Base-by-base conservation (phyloP, 495 filamentous ascomycete genomes). In the Penicillium nucicola region DNA sequence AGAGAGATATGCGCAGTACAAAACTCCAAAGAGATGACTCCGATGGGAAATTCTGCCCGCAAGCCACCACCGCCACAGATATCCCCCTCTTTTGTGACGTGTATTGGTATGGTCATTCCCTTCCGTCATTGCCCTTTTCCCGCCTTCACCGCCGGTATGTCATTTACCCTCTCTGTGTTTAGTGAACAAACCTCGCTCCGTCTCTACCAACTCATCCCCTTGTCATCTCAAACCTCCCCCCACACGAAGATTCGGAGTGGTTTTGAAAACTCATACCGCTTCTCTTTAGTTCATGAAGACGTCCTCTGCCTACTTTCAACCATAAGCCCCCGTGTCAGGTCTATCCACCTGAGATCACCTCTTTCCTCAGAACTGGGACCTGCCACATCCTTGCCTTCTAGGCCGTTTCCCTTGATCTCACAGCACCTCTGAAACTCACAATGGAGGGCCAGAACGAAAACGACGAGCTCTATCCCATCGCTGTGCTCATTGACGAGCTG, bases 391-490 rank as follows among this genome's bases (percentile, higher is more conserved):
- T 50, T 42, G 52, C 59, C 57, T 60, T 60, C 54, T 54, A 56
- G 45, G 38, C 54, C 45, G 40, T 54, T 54, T 43, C 48, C 35
- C 47, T 44, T 53, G 40, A 54, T 34, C 48, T 52, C 60, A 55
- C 57, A 34, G 53, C 53, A 59, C 62, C 42, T 50, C 37, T 56
- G 40, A 53, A 62, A 60, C 60, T 60, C 71, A 58, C 45, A 51
- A 90, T 90, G 86, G 85, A 89, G 62, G 79, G 77, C 56, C 82
- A 84, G 61, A 80, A 78, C 57, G 82, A 87, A 74, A 95, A 84
- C 67, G 92, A 97, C 72, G 95, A 97, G 83, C 90, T 98, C 55
- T 97, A 96, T 72, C 93, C 93, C 63, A 98, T 98, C 78, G 93
- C 93, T 54, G 95, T 98, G 48, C 84, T 98, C 68, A 98, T 98